phyloP scores from a whole-genome alignment of 2,329 filamentous ascomycete genomes.

The Calonectria hongkongensis region DNA sequence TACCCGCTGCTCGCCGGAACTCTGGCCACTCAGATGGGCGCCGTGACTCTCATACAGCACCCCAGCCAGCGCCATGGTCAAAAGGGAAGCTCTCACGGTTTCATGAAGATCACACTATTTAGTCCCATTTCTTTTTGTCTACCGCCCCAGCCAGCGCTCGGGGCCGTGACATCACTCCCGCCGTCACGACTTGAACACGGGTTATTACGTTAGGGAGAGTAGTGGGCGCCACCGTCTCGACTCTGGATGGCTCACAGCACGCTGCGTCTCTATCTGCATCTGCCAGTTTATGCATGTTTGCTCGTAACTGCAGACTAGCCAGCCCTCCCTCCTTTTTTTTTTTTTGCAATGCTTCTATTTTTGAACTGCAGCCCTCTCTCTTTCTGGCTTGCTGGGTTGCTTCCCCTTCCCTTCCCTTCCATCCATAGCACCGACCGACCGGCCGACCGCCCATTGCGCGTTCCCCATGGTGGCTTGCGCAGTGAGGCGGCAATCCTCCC shows the following conservation, averaged over 20 bases:
- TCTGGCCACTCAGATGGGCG: not conserved
- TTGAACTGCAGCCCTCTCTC: not conserved
- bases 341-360: not conserved
- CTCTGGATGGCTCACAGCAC: not conserved
- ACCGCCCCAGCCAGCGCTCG: slow-evolving; percentile 5
- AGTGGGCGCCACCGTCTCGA: not conserved
- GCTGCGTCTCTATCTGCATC: not conserved
- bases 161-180: not conserved
- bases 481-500: too few relatives aligned
- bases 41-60: slow-evolving; percentile 14
- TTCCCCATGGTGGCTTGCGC: too few relatives aligned
- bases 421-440: too few relatives aligned
- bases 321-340: not conserved
- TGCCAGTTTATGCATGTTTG: slow-evolving; percentile 1
- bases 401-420: too few relatives aligned
- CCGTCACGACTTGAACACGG: not conserved
- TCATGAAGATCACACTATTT: slow-evolving; percentile 24
- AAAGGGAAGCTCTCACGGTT: slow-evolving; percentile 25
- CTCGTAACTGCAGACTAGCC: not conserved
- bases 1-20: slow-evolving; percentile 11
- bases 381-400: too few relatives aligned
- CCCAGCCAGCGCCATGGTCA: slow-evolving; percentile 8
- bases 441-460: too few relatives aligned
- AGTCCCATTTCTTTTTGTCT: not conserved
- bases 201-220: not conserved